phyloP scores from a whole-genome alignment of 768 basidiomycete species.

The Tylopilus rubrobrunneus region DNA sequence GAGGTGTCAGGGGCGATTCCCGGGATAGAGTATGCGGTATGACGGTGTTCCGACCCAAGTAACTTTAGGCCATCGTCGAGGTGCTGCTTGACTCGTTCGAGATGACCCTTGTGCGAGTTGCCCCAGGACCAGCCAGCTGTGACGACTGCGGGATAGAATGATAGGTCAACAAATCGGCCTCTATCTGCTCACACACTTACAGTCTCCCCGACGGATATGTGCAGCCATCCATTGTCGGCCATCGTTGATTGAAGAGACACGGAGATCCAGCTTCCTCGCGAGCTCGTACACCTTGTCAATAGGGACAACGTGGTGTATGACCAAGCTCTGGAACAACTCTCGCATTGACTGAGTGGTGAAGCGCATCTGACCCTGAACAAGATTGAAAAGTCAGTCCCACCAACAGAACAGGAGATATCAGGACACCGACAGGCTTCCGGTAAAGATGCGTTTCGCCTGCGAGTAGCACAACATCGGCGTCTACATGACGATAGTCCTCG shows the following conservation, averaged over 20 bases:
- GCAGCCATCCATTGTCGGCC: conserved; percentile 36
- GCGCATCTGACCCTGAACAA: conserved; percentile 24
- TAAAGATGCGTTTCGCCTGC: conserved; percentile 37
- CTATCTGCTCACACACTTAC: conserved; percentile 15
- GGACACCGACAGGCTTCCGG: conserved; percentile 22
- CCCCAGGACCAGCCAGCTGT: conserved; percentile 33
- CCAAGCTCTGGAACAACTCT: conserved; percentile 22
- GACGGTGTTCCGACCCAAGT: conserved; percentile 19
- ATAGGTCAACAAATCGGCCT: background rate
- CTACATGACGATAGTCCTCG: conserved; percentile 34
- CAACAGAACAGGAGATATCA: background rate
- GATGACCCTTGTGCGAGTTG: conserved; percentile 28
- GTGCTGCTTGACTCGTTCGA: conserved; percentile 29
- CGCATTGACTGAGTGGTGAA: conserved; percentile 18
- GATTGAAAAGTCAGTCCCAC: background rate
- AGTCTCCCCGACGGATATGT: conserved; percentile 39
- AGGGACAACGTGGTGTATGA: conserved; percentile 24
- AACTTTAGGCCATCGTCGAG: conserved; percentile 28
- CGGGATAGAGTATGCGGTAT: conserved; percentile 16
- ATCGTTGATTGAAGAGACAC: conserved; percentile 20
- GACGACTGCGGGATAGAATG: conserved; percentile 20
- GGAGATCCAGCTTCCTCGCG: conserved; percentile 21
- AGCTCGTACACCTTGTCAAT: conserved; percentile 22
- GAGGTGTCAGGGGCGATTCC: conserved; percentile 9
- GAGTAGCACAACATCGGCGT: conserved; percentile 36